These are phyloP conservation scores for Dothideomycetes sp. DNA, from an alignment of 2,329 filamentous ascomycete species.

Conservation along the genomic window DNA sequence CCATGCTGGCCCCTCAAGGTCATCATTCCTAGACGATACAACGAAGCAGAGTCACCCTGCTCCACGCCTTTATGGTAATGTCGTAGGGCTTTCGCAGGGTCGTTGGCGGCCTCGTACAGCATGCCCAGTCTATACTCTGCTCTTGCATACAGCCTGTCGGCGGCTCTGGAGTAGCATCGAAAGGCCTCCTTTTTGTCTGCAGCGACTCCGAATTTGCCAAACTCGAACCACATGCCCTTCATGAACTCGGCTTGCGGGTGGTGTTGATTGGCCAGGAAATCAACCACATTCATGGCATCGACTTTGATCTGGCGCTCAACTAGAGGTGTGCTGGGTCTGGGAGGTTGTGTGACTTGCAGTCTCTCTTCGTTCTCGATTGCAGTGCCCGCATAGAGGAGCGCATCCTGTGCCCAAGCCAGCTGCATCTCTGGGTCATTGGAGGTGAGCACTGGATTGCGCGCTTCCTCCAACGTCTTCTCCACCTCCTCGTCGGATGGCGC, in stretches of 20 bases:
- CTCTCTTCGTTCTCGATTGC: slow-evolving; percentile 65
- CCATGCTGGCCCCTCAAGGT: slow-evolving; percentile 87
- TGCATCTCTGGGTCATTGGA: slow-evolving; percentile 96
- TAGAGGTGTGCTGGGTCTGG: slow-evolving; percentile 65
- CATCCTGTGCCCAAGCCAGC: slow-evolving; percentile 90
- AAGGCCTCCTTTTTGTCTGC: slow-evolving; percentile 94
- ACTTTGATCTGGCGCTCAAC: slow-evolving; percentile 78
- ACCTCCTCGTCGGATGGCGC: slow-evolving; percentile 91
- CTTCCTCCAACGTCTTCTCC: slow-evolving; percentile 78
- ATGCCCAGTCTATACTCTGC: slow-evolving; percentile 97
- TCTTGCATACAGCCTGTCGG: slow-evolving; percentile 72
- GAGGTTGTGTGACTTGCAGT: slow-evolving; percentile 39
- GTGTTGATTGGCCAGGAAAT: slow-evolving; percentile 78
- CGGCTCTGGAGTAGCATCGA: slow-evolving; percentile 71
- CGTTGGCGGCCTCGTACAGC: slow-evolving; percentile 93
- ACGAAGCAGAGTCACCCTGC: slow-evolving; percentile 76
- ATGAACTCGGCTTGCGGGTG: slow-evolving; percentile 94
- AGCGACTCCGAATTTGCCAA: slow-evolving; percentile 86
- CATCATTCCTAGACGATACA: slow-evolving; percentile 91
- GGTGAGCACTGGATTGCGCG: slow-evolving; percentile 71
- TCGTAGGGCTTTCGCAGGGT: slow-evolving; percentile 78
- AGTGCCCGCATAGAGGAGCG: slow-evolving; percentile 78
- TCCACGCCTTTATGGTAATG: slow-evolving; percentile 79
- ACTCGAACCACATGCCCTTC: slow-evolving; percentile 92
- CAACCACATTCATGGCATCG: slow-evolving; percentile 86